These are phyloP conservation scores for Dictyostelium capitatum DNA, from an alignment of 78 protist species.

Conservation along the genomic window DNA sequence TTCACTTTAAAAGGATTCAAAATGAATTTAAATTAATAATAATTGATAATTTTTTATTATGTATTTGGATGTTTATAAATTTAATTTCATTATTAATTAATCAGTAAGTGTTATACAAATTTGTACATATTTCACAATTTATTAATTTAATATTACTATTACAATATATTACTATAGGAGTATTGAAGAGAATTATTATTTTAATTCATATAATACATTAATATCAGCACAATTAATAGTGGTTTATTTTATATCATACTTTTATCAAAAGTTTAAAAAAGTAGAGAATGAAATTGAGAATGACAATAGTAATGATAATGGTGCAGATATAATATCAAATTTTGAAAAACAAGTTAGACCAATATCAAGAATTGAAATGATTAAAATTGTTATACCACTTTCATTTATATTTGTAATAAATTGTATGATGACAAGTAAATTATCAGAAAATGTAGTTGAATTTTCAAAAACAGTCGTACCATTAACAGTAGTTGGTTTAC, in stretches of 20 bases:
- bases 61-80: constrained; percentile 9
- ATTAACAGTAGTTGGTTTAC: constrained; percentile 7
- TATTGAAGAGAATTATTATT: constrained; percentile 5
- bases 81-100: constrained; percentile 4
- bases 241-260: background rate
- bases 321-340: background rate
- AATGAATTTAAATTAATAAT: background rate
- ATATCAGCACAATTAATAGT: background rate
- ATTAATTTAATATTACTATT: no score
- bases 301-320: background rate
- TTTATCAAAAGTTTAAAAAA: constrained; percentile 2
- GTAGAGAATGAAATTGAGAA: background rate
- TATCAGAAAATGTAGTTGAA: background rate
- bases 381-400: background rate
- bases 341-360: background rate
- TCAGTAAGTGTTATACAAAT: background rate
- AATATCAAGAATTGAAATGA: background rate
- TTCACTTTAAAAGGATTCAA: background rate
- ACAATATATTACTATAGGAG: background rate
- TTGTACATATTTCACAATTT: no score
- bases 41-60: background rate
- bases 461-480: constrained; percentile 24
- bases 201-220: constrained; percentile 4
- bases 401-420: background rate
- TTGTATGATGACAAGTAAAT: background rate